Evolutionary conservation across 768 basidiomycete genomes (phyloP), one percentile per base, ranked within the genome.

Genomic region (Termitomyces sp.): DNA sequence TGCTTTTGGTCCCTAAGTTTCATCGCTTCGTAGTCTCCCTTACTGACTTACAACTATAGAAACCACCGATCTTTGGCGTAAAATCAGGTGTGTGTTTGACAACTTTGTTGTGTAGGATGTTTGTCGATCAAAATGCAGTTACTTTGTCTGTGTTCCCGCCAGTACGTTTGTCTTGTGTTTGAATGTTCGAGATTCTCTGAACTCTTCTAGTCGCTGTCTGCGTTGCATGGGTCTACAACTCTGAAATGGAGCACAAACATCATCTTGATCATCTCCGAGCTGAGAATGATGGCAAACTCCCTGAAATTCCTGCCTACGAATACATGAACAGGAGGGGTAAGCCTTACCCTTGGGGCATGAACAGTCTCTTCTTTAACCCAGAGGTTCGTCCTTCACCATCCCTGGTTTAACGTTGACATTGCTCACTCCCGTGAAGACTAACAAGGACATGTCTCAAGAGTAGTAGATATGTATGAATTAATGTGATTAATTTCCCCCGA

Each of bases 261-360:
- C 91, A 93, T 66, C 60, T 80, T 56, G 81, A 83, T 37, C 90
- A 89, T 65, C 65, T 87, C 70, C 85, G 79, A 65, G 75, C 80
- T 37, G 86, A 88, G 72, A 83, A 92, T 67, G 83, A 77, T 43
- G 90, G 90, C 38, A 74, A 80, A 54, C 78, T 90, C 51, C 88
- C 88, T 54, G 80, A 85, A 59, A 70, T 77, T 28, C 88, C 90
- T 42, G 73, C 72, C n/a, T 93, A 83, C 64, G 81, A 89, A 42
- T 90, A 86, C 74, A 64, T 93, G 70, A 91, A 92, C 75, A 81
- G 75, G 64, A 77, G 91, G 57, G 68, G 68, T 56, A 90, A 89
- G 70, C 88, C 90, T 40, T 93, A 79, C 78, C 91, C 91, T 19
- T 93, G 91, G 91, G 91, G 91, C 22, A 70, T 61, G 63, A 93